Percentiles rank a stretch among this genome's conserved stretches.
Conservation (phyloP, 1,284 basidiomycete species). For the Cutaneotrichosporon dermatis region DNA sequence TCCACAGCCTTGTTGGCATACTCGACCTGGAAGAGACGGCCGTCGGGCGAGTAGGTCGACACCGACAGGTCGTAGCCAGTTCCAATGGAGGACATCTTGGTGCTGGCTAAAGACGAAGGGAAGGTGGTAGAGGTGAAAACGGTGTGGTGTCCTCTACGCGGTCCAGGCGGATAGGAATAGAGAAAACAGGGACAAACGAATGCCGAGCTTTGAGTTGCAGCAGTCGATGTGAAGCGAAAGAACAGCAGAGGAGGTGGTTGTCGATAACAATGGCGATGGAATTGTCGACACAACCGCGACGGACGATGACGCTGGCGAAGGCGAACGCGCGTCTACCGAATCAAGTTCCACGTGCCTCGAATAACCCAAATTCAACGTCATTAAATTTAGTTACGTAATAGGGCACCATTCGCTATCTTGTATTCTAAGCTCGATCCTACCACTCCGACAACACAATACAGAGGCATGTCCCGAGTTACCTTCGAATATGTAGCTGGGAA, state of each 20-base stretch:
- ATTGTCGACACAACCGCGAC: not conserved
- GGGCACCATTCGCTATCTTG: no score
- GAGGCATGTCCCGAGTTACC: no score
- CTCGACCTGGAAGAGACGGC: conserved; percentile 98
- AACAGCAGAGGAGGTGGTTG: not conserved
- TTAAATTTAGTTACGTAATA: no score
- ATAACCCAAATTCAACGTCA: no score
- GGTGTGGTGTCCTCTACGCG: no score
- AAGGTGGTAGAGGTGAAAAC: not conserved
- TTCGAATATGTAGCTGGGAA: no score
- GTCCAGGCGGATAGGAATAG: no score
- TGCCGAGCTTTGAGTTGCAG: not conserved
- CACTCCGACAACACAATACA: no score
- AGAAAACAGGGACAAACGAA: not conserved
- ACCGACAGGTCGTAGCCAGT: conserved; percentile 98
- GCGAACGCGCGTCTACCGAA: not conserved
- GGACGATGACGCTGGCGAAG: conserved; percentile 2
- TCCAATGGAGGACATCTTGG: conserved; percentile 86
- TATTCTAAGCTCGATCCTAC: no score
- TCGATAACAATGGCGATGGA: not conserved
- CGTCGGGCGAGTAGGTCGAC: conserved; percentile 97
- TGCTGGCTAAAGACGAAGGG: not conserved
- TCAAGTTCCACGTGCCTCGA: not conserved
- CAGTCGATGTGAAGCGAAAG: not conserved
- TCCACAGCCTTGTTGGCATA: conserved; percentile 98